phyloP scores from a whole-genome alignment of 2,329 filamentous ascomycete genomes.

The Diaporthe humulicola region DNA sequence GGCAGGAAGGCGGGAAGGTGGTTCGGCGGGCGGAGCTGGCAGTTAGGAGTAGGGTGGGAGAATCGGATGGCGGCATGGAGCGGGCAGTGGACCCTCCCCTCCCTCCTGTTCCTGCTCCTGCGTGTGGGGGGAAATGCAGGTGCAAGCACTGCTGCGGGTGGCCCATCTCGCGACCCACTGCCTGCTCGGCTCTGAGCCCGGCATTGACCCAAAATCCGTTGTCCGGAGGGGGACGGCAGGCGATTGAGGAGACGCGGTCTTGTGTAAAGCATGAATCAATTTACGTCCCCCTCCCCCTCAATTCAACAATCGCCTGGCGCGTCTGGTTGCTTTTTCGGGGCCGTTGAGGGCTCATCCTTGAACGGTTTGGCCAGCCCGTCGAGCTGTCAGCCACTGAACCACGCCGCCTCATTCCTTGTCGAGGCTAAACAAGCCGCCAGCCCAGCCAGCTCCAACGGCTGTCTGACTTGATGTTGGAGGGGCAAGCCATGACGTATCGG shows the following conservation, averaged over 20 bases:
- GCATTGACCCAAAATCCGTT: conserved; percentile 20
- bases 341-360: conserved; percentile 26
- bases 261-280: not conserved
- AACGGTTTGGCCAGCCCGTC: not conserved
- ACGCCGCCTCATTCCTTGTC: conserved; percentile 7
- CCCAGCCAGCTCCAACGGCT: not conserved
- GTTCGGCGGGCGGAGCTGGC: not conserved
- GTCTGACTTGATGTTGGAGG: not conserved
- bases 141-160: not conserved
- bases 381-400: conserved; percentile 4
- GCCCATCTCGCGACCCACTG: no score
- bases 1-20: not conserved
- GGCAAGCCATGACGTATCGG: not conserved
- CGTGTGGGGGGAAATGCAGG: conserved; percentile 3
- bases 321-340: conserved; percentile 2
- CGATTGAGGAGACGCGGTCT: not conserved
- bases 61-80: conserved; percentile 1
- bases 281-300: not conserved
- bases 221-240: not conserved
- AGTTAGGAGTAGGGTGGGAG: not conserved
- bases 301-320: not conserved
- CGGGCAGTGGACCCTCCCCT: conserved; percentile 2
- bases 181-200: conserved; percentile 16
- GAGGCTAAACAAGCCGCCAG: conserved; percentile 1
- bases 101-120: not conserved